These are phyloP conservation scores for Fusarium pseudograminearum DNA, from an alignment of 2,329 filamentous ascomycete genomes.

Conservation along the genomic window DNA sequence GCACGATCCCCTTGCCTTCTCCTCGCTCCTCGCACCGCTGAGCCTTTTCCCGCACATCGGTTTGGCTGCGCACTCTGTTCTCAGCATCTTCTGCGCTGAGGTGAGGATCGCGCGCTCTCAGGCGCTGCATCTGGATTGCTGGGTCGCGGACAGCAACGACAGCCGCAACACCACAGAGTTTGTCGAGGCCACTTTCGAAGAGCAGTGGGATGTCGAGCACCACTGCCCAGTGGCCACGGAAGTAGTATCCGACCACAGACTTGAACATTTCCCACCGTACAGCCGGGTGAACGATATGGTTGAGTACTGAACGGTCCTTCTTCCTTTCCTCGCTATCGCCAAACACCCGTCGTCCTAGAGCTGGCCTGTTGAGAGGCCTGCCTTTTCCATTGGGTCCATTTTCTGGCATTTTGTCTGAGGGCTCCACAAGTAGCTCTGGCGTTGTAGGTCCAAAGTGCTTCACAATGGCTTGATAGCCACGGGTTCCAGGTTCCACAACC, in stretches of 20 bases:
- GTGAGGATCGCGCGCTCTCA: slow-evolving; percentile 81
- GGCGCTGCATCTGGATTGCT: slow-evolving; percentile 81
- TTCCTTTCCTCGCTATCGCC: slow-evolving; percentile 78
- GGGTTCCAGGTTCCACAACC: slow-evolving; percentile 92
- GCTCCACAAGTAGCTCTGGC: slow-evolving; percentile 82
- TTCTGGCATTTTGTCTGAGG: slow-evolving; percentile 63
- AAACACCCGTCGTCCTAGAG: slow-evolving; percentile 87
- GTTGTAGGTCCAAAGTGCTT: slow-evolving; percentile 83
- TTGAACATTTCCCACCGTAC: slow-evolving; percentile 86
- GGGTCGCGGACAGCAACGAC: slow-evolving; percentile 89
- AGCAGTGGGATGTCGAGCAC: slow-evolving; percentile 92
- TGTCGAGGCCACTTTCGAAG: slow-evolving; percentile 89
- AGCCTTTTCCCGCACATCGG: slow-evolving; percentile 86
- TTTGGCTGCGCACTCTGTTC: slow-evolving; percentile 88
- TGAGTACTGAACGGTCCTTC: slow-evolving; percentile 81
- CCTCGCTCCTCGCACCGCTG: slow-evolving; percentile 75
- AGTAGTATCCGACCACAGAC: slow-evolving; percentile 77
- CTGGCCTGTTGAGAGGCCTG: slow-evolving; percentile 84
- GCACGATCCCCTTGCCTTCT: slow-evolving; percentile 76
- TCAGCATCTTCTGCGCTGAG: slow-evolving; percentile 86
- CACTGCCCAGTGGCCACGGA: slow-evolving; percentile 85
- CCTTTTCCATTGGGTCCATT: slow-evolving; percentile 71
- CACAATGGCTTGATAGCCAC: slow-evolving; percentile 86
- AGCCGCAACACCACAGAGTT: slow-evolving; percentile 84
- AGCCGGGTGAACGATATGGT: slow-evolving; percentile 91